Evolutionary conservation across 768 basidiomycete genomes (phyloP).

Genomic region (Leucocoprinus birnbaumii): DNA sequence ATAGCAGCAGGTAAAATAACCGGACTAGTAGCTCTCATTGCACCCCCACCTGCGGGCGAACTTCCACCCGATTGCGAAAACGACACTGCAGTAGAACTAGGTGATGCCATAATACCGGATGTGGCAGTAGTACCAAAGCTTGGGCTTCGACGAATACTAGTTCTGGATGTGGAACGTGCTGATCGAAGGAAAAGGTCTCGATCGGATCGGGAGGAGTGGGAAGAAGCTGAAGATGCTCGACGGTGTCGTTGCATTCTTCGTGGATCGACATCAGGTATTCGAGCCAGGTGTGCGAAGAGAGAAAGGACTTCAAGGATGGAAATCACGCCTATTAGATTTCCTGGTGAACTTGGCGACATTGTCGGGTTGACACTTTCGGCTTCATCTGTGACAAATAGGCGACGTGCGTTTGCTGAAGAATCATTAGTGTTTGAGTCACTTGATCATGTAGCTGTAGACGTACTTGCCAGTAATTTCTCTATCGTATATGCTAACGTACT

Average conservation of each 20-base stretch:
- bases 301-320: slow-evolving; percentile 87
- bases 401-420: slow-evolving; percentile 68
- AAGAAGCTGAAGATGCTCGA: slow-evolving; percentile 72
- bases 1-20: slow-evolving; percentile 19
- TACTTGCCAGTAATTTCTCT: slow-evolving; percentile 81
- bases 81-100: slow-evolving; percentile 12
- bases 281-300: slow-evolving; percentile 72
- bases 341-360: slow-evolving; percentile 35
- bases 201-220: slow-evolving; percentile 41
- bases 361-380: slow-evolving; percentile 49
- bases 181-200: slow-evolving; percentile 35
- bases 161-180: slow-evolving; percentile 35
- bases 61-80: background rate
- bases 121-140: slow-evolving; percentile 15
- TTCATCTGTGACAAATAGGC: slow-evolving; percentile 76
- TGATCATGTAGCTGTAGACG: slow-evolving; percentile 23
- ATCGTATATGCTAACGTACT: slow-evolving; percentile 68
- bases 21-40: background rate
- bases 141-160: slow-evolving; percentile 31
- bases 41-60: background rate
- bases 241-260: slow-evolving; percentile 77
- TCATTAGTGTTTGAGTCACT: background rate
- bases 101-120: slow-evolving; percentile 12
- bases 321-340: slow-evolving; percentile 69
- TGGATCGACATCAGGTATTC: slow-evolving; percentile 74